Base-by-base conservation (phyloP, 2,329 filamentous ascomycete genomes). In the Botryotinia narcissicola region DNA sequence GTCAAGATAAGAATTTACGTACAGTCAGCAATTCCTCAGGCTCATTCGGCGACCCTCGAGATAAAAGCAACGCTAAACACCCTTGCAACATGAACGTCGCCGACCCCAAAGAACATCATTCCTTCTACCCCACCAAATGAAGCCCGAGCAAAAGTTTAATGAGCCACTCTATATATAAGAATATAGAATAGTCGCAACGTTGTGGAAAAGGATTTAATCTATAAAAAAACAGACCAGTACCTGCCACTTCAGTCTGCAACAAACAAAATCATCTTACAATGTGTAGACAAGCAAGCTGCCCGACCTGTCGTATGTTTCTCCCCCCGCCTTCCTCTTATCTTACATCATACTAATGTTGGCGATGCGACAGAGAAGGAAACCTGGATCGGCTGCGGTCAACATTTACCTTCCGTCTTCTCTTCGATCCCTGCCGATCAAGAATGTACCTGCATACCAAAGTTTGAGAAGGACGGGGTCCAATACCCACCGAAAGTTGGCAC, bases 331-430 rank as follows among this genome's bases (percentile, higher is more conserved):
- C 61, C 46, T 54, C 73, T 75, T 57, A 71, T 70, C 29, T 67
- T 54, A 59, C 32, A 35, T 70, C 32, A 37, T 46, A 25, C 74
- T 68, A n/a, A 71, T 61, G 51, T 60, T 7, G 4, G 16, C n/a
- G 67, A 7, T 37, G 35, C 29, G 69, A 72, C 74, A 86, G 86
- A 85, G 68, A 87, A 87, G 75, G 76, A 82, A 48, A 86, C 86
- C 22, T 88, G 87, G 87, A 84, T 82, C 80, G 86, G 86, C 72
- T 88, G 87, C 78, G 86, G 86, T 67, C 81, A 80, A 72, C 85
- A 89, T 80, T 80, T 88, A 71, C 81, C 86, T 4, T 77, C 80
- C 4, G 87, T 90, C 70, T 86, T 90, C 84, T 84, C 86, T 77
- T 78, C 79, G 12, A 80, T 90, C 35, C 83, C 86, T 4, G 81